Evolutionary conservation across 139 green algal genomes (phyloP), one percentile per base, ranked within the genome.

Genomic region (Yamagishiella unicocca): DNA sequence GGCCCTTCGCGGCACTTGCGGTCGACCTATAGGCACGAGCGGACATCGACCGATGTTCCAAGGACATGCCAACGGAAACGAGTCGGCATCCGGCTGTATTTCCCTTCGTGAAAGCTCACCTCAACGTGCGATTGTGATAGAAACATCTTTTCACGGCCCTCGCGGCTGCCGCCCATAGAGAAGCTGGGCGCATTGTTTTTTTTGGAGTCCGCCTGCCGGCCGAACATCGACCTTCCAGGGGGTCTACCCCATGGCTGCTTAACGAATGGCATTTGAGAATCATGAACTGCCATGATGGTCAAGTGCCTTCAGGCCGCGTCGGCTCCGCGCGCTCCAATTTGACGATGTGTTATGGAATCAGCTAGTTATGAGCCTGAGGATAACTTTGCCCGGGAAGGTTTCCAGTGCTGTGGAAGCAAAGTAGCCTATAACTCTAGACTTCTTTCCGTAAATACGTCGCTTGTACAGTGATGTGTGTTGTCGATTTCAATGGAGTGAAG

Each of bases 1-100:
- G 85, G 77, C 2, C 76, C 85, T 24, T 70, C 77, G 27, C 62
- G 82, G 67, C 85, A 84, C 29, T 81, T 81, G 0, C 64, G 45
- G n/a, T 87, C 85, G 7, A 86, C 68, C 85, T 89, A 46, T 29
- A 38, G 14, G 62, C n/a, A 71, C 12, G 12, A 29, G 55, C n/a
- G 14, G 55, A 66, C 31, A 74, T 45, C 8, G 1, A 35, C 66
- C 29, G 27, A 2, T 27, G 10, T 71, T 40, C 10, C 62, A 71
- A 33, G 29, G 35, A 67, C 54, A 80, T 64, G 43, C 46, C 29
- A 64, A 45, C 66, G 33, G 45, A 58, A 17, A 58, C 50, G 50
- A 58, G 12, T 12, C 50, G 12, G 14, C 12, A 17, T 58, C 17
- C 50, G 50, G 17, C 50, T 58, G 50, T 58, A 58, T 17, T 25